phyloP scores from a whole-genome alignment of 257 asterid genomes.

The Verbascum thapsus region DNA sequence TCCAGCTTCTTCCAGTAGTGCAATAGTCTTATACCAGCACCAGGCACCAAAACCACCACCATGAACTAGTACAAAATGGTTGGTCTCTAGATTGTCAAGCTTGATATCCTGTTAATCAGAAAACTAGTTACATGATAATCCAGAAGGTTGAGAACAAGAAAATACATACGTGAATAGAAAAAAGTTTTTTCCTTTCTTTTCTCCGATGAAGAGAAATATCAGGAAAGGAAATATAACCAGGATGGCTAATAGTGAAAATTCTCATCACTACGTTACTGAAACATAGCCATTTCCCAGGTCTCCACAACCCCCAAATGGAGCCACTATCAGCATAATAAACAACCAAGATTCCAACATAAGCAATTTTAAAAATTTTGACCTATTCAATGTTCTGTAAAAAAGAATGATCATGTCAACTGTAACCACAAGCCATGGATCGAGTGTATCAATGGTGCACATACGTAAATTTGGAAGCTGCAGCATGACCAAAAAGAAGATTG shows the following conservation, averaged over 20 bases:
- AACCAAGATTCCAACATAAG: background rate
- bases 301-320: slow-evolving; percentile 10
- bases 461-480: slow-evolving; percentile 2
- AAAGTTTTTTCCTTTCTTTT: background rate
- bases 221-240: background rate
- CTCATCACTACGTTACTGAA: background rate
- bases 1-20: slow-evolving; percentile 85
- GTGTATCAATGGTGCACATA: background rate
- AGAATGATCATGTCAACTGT: background rate
- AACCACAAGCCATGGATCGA: background rate
- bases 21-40: slow-evolving; percentile 99
- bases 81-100: slow-evolving; percentile 72
- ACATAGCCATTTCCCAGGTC: background rate
- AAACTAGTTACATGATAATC: slow-evolving; percentile 19
- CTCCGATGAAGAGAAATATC: background rate
- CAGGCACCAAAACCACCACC: slow-evolving; percentile 99
- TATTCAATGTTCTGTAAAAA: background rate
- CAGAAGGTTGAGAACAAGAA: slow-evolving; percentile 5
- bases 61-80: slow-evolving; percentile 92
- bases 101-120: slow-evolving; percentile 61
- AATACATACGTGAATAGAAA: no score
- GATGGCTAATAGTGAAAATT: background rate
- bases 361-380: background rate
- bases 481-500: background rate
- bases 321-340: background rate